Percentiles rank a stretch among this genome's conserved stretches.
These are phyloP conservation scores for Lepidium didymum DNA, from an alignment of 345 rosid genomes.

Conservation along the genomic window DNA sequence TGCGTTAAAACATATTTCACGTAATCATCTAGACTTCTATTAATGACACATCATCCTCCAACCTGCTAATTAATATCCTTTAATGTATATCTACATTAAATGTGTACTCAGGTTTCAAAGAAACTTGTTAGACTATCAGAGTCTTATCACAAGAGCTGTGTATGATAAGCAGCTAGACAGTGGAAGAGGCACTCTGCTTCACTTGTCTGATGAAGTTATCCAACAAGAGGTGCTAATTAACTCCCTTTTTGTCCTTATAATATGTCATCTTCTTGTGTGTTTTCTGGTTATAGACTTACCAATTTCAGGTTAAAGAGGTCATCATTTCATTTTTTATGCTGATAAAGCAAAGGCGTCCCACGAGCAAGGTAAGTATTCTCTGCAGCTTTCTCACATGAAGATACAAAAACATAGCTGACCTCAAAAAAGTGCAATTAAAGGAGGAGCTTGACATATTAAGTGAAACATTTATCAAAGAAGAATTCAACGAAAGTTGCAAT, in stretches of 20 bases:
- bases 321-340: constrained; percentile 58
- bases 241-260: neutral
- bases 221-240: constrained; percentile 45
- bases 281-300: neutral
- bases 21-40: constrained; percentile 22
- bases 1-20: constrained; percentile 68
- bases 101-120: constrained; percentile 49
- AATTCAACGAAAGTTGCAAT: constrained; percentile 52
- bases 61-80: neutral
- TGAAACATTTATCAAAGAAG: constrained; percentile 48
- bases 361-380: constrained; percentile 15
- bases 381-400: neutral
- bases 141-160: constrained; percentile 58
- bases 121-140: constrained; percentile 66
- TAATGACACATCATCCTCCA: neutral
- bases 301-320: constrained; percentile 75
- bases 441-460: constrained; percentile 56
- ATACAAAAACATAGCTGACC: neutral
- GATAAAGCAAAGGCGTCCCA: constrained; percentile 52
- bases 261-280: neutral
- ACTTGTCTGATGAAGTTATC: constrained; percentile 70
- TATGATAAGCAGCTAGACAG: constrained; percentile 82
- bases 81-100: neutral
- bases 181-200: constrained; percentile 83
- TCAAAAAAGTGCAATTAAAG: neutral